Evolutionary conservation across 805 yeast species (phyloP).

Genomic region (Candida wancherniae): DNA sequence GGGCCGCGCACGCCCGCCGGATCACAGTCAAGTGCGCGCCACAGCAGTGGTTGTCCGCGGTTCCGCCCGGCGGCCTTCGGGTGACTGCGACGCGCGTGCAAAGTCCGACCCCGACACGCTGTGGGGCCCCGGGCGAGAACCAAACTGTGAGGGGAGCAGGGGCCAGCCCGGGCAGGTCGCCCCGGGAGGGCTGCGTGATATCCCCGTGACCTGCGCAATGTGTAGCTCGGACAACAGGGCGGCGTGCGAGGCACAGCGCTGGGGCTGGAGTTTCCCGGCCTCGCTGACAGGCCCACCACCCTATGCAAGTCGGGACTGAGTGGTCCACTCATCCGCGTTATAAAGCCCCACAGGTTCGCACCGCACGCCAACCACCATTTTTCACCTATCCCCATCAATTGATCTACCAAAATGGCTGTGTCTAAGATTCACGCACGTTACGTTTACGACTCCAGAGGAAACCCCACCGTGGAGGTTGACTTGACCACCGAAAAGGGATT

Average conservation of each 20-base stretch:
- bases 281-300: background rate
- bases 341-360: slow-evolving; percentile 14
- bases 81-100: slow-evolving; percentile 13
- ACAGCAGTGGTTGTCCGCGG: too few relatives aligned
- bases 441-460: slow-evolving; percentile 99
- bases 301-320: slow-evolving; percentile 19
- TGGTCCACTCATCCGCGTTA: slow-evolving; percentile 18
- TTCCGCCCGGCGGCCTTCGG: too few relatives aligned
- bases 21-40: too few relatives aligned
- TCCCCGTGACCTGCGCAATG: too few relatives aligned
- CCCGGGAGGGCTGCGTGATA: background rate
- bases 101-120: slow-evolving; percentile 16
- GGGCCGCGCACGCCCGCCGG: too few relatives aligned
- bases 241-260: background rate
- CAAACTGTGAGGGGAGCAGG: background rate
- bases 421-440: slow-evolving; percentile 87
- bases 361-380: slow-evolving; percentile 5
- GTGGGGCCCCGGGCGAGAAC: slow-evolving; percentile 1
- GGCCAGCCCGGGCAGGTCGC: background rate
- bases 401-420: slow-evolving; percentile 59
- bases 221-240: too few relatives aligned
- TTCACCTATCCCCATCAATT: slow-evolving; percentile 7
- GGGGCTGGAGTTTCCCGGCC: background rate
- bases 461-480: slow-evolving; percentile 99
- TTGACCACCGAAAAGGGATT: slow-evolving; percentile 85